A percentile compares a stretch with the other conserved stretches of the same genome.
phyloP scores from a whole-genome alignment of 1,139 yeast species.

The Ashbya aceris region DNA sequence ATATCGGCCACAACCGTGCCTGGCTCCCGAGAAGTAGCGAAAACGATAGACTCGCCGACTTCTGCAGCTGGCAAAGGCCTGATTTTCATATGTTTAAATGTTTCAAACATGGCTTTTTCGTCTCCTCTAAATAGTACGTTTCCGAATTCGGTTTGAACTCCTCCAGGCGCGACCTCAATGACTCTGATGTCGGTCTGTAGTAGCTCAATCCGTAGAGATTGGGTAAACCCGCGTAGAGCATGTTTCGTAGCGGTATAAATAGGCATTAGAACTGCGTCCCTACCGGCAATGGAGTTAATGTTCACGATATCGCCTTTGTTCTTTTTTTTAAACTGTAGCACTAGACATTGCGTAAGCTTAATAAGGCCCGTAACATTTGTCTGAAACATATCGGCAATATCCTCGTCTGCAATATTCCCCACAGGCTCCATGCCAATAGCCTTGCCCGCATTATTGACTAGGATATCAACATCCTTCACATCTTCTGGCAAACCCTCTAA shows the following conservation, averaged over 20 bases:
- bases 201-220: conserved; percentile 68
- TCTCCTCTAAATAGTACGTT: conserved; percentile 71
- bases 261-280: conserved; percentile 78
- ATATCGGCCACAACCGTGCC: conserved; percentile 76
- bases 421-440: conserved; percentile 62
- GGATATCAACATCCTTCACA: conserved; percentile 51
- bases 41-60: conserved; percentile 73
- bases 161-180: conserved; percentile 80
- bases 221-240: conserved; percentile 67
- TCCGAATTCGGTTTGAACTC: conserved; percentile 82
- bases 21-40: conserved; percentile 57
- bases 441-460: conserved; percentile 77
- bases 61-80: conserved; percentile 73
- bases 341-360: conserved; percentile 54
- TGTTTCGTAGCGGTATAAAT: conserved; percentile 85
- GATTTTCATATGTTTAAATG: conserved; percentile 61
- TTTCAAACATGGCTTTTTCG: conserved; percentile 51
- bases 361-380: conserved; percentile 71
- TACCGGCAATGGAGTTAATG: conserved; percentile 81
- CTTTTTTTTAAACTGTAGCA: conserved; percentile 49
- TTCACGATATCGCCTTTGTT: conserved; percentile 69
- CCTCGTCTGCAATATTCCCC: conserved; percentile 46
- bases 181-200: conserved; percentile 67
- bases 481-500: conserved; percentile 43
- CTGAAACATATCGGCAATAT: conserved; percentile 54